These are phyloP conservation scores for Yarrowia phangngaensis DNA, from an alignment of 805 yeast genomes.

Conservation along the genomic window DNA sequence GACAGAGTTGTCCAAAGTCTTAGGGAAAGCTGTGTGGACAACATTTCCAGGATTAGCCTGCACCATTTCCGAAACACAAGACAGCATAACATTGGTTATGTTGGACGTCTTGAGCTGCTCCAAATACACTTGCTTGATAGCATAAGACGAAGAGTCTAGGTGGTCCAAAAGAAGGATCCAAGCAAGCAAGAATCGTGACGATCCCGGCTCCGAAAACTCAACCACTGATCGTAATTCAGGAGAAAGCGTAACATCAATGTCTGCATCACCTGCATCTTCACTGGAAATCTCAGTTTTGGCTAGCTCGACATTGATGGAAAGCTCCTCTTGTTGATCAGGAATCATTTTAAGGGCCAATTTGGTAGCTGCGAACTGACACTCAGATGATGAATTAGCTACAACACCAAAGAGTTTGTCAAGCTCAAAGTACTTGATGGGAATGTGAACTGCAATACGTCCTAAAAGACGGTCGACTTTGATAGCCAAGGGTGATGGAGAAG, in stretches of 20 bases:
- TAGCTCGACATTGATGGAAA: constrained; percentile 45
- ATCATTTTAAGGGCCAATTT: constrained; percentile 31
- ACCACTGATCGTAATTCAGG: constrained; percentile 23
- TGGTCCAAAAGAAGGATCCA: constrained; percentile 22
- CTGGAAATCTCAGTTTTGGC: constrained; percentile 36
- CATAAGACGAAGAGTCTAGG: constrained; percentile 16
- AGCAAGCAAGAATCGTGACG: constrained; percentile 16
- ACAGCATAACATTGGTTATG: constrained; percentile 11
- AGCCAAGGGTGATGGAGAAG: constrained; percentile 17
- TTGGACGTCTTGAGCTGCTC: constrained; percentile 20
- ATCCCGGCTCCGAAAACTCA: constrained; percentile 14
- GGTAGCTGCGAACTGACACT: constrained; percentile 28
- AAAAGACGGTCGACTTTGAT: constrained; percentile 22
- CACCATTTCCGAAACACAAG: constrained; percentile 12
- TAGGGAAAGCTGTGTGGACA: constrained; percentile 47
- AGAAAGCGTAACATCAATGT: constrained; percentile 27
- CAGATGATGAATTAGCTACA: constrained; percentile 13
- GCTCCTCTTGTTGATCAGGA: constrained; percentile 31
- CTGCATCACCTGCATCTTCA: constrained; percentile 33
- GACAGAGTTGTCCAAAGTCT: constrained; percentile 37
- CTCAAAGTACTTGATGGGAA: constrained; percentile 15
- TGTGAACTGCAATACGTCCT: constrained; percentile 13
- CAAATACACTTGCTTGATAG: constrained; percentile 23
- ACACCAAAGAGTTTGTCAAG: constrained; percentile 6
- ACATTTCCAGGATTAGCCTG: not conserved